These are phyloP conservation scores for Collybia nuda DNA, from an alignment of 768 basidiomycete genomes.

Conservation along the genomic window DNA sequence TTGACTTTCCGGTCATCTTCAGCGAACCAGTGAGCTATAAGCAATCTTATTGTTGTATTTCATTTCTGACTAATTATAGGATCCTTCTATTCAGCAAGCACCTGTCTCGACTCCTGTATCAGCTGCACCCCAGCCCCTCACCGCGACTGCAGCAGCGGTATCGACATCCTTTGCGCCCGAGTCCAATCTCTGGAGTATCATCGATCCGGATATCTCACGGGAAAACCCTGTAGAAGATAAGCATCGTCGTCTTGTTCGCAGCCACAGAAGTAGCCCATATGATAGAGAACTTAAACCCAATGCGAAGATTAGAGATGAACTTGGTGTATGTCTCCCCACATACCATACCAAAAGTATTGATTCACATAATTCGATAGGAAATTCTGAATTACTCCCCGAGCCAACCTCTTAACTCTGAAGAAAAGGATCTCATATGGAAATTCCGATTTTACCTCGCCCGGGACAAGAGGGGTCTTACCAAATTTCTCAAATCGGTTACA, in stretches of 20 bases:
- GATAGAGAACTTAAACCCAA: slow-evolving; percentile 97
- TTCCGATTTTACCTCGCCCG: slow-evolving; percentile 96
- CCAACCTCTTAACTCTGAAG: slow-evolving; percentile 80
- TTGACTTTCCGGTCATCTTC: slow-evolving; percentile 96
- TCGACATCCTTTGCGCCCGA: slow-evolving; percentile 59
- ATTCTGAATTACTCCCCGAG: slow-evolving; percentile 93
- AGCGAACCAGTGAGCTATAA: slow-evolving; percentile 76
- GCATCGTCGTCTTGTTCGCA: slow-evolving; percentile 89
- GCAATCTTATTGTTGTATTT: background rate
- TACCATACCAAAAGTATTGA: background rate
- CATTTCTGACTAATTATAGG: slow-evolving; percentile 26
- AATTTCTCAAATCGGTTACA: slow-evolving; percentile 96
- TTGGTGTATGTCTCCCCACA: slow-evolving; percentile 59
- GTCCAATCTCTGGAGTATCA: slow-evolving; percentile 77
- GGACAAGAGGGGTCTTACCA: slow-evolving; percentile 92
- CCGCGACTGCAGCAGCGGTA: slow-evolving; percentile 36
- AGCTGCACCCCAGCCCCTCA: slow-evolving; percentile 40
- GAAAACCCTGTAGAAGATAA: slow-evolving; percentile 99
- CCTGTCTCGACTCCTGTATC: slow-evolving; percentile 42
- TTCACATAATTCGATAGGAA: slow-evolving; percentile 46
- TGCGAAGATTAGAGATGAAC: slow-evolving; percentile 90
- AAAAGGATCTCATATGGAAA: slow-evolving; percentile 97
- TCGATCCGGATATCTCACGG: slow-evolving; percentile 87
- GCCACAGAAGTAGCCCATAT: slow-evolving; percentile 92
- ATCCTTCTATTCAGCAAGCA: slow-evolving; percentile 32